Percentiles rank a stretch among this genome's conserved stretches.
Conservation (phyloP, 2,329 filamentous ascomycete genomes). For the Pseudocercospora musae region DNA sequence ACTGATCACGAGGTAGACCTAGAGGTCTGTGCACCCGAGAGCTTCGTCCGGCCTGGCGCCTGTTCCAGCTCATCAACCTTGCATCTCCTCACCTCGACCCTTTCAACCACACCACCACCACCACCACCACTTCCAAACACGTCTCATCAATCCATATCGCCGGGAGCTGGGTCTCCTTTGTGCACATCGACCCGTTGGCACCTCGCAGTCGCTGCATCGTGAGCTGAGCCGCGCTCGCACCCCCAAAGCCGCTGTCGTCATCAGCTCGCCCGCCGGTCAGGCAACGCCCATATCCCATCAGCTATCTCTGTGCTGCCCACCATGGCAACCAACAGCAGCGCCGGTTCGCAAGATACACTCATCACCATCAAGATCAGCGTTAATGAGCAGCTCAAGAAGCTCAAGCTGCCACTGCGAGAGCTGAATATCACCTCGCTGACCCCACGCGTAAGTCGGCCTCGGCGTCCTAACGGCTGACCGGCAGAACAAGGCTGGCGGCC, state of each 20-base stretch:
- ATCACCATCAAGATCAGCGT: slow-evolving; percentile 84
- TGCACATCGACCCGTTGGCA: not conserved
- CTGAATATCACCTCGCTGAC: slow-evolving; percentile 43
- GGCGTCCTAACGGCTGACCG: not conserved
- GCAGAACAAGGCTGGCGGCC: not conserved
- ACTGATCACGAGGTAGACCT: not conserved
- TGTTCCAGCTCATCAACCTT: not conserved
- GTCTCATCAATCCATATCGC: not conserved
- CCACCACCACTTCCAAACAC: not conserved
- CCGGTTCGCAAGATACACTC: slow-evolving; percentile 63
- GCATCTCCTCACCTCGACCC: not conserved
- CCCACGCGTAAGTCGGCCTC: not conserved
- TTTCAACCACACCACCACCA: not conserved
- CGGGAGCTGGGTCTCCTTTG: slow-evolving; percentile 8
- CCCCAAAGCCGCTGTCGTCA: not conserved
- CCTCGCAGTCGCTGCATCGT: not conserved
- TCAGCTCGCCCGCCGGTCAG: not conserved
- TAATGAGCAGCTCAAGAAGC: slow-evolving; percentile 71
- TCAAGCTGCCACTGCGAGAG: slow-evolving; percentile 86
- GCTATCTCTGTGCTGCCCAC: slow-evolving; percentile 15
- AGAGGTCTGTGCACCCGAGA: not conserved
- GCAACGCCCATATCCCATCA: slow-evolving; percentile 9
- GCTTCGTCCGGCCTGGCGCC: not conserved
- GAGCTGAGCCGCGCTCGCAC: slow-evolving; percentile 3
- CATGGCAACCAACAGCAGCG: slow-evolving; percentile 41